These are phyloP conservation scores for Persicaria tinctoria DNA, from an alignment of 148 eudicot species.

Conservation along the genomic window DNA sequence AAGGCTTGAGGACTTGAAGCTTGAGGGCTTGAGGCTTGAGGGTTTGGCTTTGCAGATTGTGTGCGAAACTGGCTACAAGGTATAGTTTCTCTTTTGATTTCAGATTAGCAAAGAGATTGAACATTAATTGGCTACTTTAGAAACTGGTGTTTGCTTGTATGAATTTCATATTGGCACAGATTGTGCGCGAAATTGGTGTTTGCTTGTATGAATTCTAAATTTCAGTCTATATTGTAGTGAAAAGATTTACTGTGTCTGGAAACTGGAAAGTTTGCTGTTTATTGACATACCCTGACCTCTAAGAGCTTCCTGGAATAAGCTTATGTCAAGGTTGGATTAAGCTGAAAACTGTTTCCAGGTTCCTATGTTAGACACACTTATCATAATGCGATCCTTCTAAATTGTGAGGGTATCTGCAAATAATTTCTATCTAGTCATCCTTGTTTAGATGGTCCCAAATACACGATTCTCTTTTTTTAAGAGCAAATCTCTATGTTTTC, in stretches of 20 bases:
- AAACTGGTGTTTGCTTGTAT: too few species aligned
- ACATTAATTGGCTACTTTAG: too few species aligned
- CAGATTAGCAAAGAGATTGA: too few species aligned
- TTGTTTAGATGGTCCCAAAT: neutral
- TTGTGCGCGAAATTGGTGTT: too few species aligned
- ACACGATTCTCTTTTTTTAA: neutral
- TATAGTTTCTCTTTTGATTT: too few species aligned
- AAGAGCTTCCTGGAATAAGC: neutral
- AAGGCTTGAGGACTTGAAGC: too few species aligned
- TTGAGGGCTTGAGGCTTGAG: too few species aligned
- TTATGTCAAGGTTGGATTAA: neutral
- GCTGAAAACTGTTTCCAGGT: neutral
- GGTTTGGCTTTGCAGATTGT: too few species aligned
- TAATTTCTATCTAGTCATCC: conserved; percentile 29
- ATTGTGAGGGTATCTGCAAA: conserved; percentile 14
- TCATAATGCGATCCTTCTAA: neutral
- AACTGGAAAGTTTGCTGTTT: neutral
- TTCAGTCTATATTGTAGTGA: neutral
- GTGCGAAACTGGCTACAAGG: too few species aligned
- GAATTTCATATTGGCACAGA: too few species aligned
- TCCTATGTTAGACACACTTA: neutral
- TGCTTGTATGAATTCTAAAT: too few species aligned
- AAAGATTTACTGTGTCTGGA: neutral
- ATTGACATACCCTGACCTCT: neutral
- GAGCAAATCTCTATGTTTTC: neutral